Base-by-base conservation (phyloP, 306 rosid genomes). In the Quercus alba region DNA sequence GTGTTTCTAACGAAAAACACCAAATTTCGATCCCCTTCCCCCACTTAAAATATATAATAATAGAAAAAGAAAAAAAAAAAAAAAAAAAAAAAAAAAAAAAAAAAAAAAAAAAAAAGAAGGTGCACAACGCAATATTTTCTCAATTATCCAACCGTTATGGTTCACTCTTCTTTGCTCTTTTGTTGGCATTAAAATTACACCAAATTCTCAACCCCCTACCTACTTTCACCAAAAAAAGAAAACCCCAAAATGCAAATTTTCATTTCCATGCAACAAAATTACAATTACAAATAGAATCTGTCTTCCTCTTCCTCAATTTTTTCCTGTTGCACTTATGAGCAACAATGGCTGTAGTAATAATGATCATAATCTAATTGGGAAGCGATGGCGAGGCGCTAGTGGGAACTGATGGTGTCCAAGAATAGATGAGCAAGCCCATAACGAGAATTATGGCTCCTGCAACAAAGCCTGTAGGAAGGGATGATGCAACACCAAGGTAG, bases 381-480 rank as follows among this genome's bases (percentile, higher is more conserved):
- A 81, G 77, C 10, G 88, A 67, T 49, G 81, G 19, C 67, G 92
- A 72, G 68, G 88, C n/a, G 56, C 33, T 54, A 51, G 89, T 51
- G 68, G 96, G 77, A 81, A 66, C 84, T 46, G 93, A 77, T 30
- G 97, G 92, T 17, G 87, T 84, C 97, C 97, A 86, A 17, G 94
- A 81, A 88, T 93, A 93, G 46, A 85, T 44, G 75, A 93, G 88
- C 83, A 93, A 81, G 19, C 98, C 98, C 78, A 86, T 66, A 44
- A 87, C 81, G 14, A 93, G 97, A 81, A 93, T 58, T 30, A 87
- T 15, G 74, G 92, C 87, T 64, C 98, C 98, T 18, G 91, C 91
- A 35, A 91, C 79, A 69, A 93, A 93, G 76, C 98, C 97, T 26
- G 88, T 64, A 10, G 98, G 98, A 83, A 93, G 89, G 25, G 98